These are phyloP conservation scores for Nemophila menziesii DNA, from an alignment of 257 asterid species.

Conservation along the genomic window DNA sequence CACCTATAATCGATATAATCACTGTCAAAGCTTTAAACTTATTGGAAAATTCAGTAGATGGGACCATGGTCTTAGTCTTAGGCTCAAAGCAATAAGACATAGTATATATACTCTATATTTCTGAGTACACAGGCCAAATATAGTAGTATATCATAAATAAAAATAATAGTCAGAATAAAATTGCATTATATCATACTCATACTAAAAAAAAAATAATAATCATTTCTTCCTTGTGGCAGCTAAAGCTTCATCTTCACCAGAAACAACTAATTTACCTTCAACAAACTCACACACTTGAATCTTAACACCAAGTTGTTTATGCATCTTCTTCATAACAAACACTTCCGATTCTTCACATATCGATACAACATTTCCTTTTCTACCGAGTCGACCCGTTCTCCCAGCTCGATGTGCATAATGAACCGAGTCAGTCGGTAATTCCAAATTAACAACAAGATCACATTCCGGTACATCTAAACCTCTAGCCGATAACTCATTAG, in stretches of 20 bases:
- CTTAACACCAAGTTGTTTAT: slow-evolving; percentile 68
- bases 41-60: no score
- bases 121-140: no score
- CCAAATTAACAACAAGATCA: slow-evolving; percentile 92
- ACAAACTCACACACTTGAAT: slow-evolving; percentile 58
- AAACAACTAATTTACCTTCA: slow-evolving; percentile 64
- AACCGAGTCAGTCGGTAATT: slow-evolving; percentile 70
- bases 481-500: slow-evolving; percentile 93
- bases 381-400: slow-evolving; percentile 83
- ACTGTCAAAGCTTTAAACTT: no score
- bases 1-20: no score
- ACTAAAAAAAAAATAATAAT: no score
- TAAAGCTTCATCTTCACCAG: slow-evolving; percentile 31
- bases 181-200: no score
- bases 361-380: slow-evolving; percentile 73
- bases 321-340: slow-evolving; percentile 67
- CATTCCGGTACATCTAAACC: slow-evolving; percentile 94
- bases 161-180: no score
- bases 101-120: no score
- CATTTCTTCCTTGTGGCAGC: slow-evolving; percentile 14
- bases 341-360: slow-evolving; percentile 84
- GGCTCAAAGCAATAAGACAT: no score
- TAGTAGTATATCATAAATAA: background rate
- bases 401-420: slow-evolving; percentile 99
- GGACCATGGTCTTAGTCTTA: no score